Conservation (phyloP, 2,329 filamentous ascomycete species). For the Colletotrichum sp. region DNA sequence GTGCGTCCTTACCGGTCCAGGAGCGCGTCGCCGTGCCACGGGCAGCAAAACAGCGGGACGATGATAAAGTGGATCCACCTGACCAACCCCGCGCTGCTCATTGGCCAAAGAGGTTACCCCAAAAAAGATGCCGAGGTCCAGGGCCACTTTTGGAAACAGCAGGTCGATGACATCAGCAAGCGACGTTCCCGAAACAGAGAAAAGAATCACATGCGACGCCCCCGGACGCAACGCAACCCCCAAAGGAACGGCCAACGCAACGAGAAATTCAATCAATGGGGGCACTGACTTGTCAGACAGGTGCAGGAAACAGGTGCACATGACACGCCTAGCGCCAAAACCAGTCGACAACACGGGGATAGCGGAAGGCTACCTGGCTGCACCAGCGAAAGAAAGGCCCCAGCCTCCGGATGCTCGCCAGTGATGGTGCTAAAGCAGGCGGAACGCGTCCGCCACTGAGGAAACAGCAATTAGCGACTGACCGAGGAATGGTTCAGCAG, state of each 20-base stretch:
- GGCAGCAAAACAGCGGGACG: background rate
- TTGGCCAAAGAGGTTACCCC: background rate
- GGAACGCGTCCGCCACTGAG: background rate
- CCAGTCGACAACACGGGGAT: background rate
- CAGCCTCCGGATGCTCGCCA: background rate
- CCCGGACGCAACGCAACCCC: background rate
- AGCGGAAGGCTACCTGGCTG: background rate
- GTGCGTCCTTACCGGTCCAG: background rate
- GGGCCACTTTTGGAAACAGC: background rate
- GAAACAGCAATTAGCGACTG: background rate
- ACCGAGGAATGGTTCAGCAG: background rate
- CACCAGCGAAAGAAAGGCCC: background rate
- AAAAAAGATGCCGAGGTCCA: slow-evolving; percentile 14
- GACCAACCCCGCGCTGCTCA: background rate
- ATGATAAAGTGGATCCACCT: background rate
- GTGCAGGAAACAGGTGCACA: slow-evolving; percentile 1
- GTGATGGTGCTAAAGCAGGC: background rate
- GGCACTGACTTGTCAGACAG: background rate
- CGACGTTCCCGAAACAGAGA: slow-evolving; percentile 4
- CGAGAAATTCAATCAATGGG: background rate
- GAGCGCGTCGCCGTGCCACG: background rate
- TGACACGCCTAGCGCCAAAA: slow-evolving; percentile 6
- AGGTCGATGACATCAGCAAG: slow-evolving; percentile 20
- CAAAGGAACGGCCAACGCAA: background rate
- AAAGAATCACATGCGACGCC: slow-evolving; percentile 14